Evolutionary conservation across 129 eudicot genomes (phyloP).

Genomic region (Tagetes patula): DNA sequence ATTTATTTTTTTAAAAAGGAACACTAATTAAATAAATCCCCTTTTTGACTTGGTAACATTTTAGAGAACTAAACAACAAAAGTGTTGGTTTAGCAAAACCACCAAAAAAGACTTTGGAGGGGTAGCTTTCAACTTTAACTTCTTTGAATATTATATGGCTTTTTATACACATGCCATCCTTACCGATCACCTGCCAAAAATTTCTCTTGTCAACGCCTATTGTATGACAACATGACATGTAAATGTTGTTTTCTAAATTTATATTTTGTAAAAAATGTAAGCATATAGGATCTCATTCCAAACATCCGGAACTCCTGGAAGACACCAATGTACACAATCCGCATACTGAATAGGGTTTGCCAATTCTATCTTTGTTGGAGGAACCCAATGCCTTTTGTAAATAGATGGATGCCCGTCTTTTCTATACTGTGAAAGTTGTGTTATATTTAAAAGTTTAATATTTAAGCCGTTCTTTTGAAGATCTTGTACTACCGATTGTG

Average conservation of each 20-base stretch:
- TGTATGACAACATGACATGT: not conserved
- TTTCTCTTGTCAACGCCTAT: not conserved
- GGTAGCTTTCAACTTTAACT: not conserved
- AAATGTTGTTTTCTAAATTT: not conserved
- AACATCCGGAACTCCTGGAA: too few species aligned
- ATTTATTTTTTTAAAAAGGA: too few species aligned
- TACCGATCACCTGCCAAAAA: not conserved
- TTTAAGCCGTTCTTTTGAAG: constrained; percentile 49
- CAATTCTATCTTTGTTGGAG: constrained; percentile 38
- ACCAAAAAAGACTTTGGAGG: constrained; percentile 22
- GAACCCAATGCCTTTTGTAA: constrained; percentile 51
- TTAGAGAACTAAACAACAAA: constrained; percentile 23
- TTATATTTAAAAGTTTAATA: constrained; percentile 52
- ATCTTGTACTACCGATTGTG: constrained; percentile 41
- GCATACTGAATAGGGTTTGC: constrained; percentile 32
- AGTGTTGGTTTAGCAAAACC: constrained; percentile 33
- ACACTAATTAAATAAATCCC: too few species aligned
- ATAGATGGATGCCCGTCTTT: constrained; percentile 78
- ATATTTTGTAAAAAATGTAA: not conserved
- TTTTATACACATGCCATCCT: too few species aligned
- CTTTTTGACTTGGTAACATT: constrained; percentile 29
- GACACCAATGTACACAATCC: too few species aligned
- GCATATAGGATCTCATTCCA: too few species aligned
- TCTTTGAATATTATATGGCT: not conserved
- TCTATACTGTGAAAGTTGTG: constrained; percentile 72